Conservation (phyloP, 2,329 filamentous ascomycete species). For the Calonectria ilicicola region DNA sequence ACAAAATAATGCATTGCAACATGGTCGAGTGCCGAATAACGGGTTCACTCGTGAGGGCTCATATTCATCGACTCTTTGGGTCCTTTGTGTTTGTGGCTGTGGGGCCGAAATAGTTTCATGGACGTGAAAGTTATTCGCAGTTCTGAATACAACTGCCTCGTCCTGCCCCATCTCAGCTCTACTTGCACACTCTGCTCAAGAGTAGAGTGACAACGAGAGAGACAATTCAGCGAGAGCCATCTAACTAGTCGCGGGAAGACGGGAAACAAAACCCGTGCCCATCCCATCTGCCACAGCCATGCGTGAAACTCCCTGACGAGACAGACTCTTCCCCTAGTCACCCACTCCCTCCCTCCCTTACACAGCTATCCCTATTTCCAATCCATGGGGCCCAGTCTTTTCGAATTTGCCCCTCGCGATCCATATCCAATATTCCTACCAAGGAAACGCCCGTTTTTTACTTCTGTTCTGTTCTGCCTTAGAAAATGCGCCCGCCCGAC, state of each 20-base stretch:
- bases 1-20: not conserved
- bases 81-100: not conserved
- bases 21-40: not conserved
- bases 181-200: conserved; percentile 15
- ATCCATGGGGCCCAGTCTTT: not conserved
- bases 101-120: not conserved
- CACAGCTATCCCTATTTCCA: not conserved
- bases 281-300: not conserved
- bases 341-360: not conserved
- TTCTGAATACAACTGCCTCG: not conserved
- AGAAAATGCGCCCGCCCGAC: conserved; percentile 31
- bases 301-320: not conserved
- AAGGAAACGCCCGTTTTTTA: conserved; percentile 28
- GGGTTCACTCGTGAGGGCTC: not conserved
- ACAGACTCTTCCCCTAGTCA: not conserved
- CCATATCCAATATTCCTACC: conserved; percentile 30
- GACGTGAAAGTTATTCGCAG: not conserved
- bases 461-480: conserved; percentile 30
- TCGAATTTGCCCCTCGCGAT: conserved; percentile 3
- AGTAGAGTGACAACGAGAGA: conserved; percentile 21
- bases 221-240: conserved; percentile 25
- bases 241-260: conserved; percentile 10
- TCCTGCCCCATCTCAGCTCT: conserved; percentile 6
- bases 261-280: not conserved
- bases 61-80: not conserved